phyloP scores from a whole-genome alignment of 2,329 filamentous ascomycete genomes.

The Verticillium zaregamsianum region DNA sequence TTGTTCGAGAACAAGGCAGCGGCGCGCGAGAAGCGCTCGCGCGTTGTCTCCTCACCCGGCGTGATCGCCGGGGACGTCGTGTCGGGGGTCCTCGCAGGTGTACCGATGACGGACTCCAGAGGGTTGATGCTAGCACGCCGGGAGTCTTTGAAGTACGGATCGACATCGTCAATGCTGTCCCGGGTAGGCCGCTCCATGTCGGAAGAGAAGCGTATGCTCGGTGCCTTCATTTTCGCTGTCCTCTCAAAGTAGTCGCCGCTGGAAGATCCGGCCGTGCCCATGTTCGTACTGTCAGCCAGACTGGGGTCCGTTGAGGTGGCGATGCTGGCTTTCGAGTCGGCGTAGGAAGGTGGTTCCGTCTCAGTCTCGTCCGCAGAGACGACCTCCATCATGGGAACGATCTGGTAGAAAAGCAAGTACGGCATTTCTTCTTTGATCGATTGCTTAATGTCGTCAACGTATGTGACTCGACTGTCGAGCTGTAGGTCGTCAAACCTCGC shows the following conservation, averaged over 20 bases:
- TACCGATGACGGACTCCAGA: constrained; percentile 38
- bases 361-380: constrained; percentile 44
- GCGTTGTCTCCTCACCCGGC: constrained; percentile 48
- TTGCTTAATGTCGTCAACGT: constrained; percentile 72
- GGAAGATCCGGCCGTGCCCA: constrained; percentile 25
- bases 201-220: constrained; percentile 51
- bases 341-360: constrained; percentile 55
- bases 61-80: constrained; percentile 33
- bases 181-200: constrained; percentile 47
- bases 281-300: constrained; percentile 19
- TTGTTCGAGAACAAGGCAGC: constrained; percentile 49
- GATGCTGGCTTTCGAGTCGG: constrained; percentile 42
- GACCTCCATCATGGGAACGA: constrained; percentile 78
- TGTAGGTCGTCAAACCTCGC: constrained; percentile 87
- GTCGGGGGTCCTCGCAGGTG: constrained; percentile 31
- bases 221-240: constrained; percentile 30
- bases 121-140: constrained; percentile 48
- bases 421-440: constrained; percentile 84
- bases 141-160: constrained; percentile 29
- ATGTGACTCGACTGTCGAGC: constrained; percentile 62
- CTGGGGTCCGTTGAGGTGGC: constrained; percentile 23
- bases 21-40: constrained; percentile 52
- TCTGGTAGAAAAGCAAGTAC: constrained; percentile 93
- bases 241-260: constrained; percentile 43
- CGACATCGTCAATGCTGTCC: constrained; percentile 38